phyloP scores from a whole-genome alignment of 2,329 filamentous ascomycete genomes.

The Epichloe uncinata region DNA sequence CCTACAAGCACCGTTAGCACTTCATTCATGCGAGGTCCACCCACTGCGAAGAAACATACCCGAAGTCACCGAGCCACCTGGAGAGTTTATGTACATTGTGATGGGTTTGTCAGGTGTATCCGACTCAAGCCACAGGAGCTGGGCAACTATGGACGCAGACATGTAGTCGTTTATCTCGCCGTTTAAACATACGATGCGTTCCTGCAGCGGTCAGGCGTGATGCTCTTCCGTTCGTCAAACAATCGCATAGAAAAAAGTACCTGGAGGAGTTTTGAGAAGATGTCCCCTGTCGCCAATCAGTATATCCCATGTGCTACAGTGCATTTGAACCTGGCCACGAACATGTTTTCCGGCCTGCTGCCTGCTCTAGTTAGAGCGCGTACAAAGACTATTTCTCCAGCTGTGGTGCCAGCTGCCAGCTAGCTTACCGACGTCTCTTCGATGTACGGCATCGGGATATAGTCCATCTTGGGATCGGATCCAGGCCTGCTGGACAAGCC shows the following conservation, averaged over 20 bases:
- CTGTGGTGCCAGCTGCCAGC: not conserved
- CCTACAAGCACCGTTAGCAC: conserved; percentile 22
- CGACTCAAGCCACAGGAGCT: conserved; percentile 94
- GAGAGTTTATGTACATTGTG: conserved; percentile 95
- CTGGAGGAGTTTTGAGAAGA: conserved; percentile 69
- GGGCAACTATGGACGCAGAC: conserved; percentile 88
- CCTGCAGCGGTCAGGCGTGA: conserved; percentile 31
- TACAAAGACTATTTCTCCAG: not conserved
- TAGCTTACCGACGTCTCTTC: conserved; percentile 27
- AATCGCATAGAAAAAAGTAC: conserved; percentile 24
- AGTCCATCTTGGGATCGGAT: conserved; percentile 18
- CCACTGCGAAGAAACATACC: conserved; percentile 24
- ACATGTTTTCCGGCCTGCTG: conserved; percentile 69
- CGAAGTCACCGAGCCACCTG: conserved; percentile 76
- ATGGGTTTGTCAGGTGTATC: conserved; percentile 92
- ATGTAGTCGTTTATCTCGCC: conserved; percentile 81
- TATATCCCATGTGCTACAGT: not conserved
- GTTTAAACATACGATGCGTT: conserved; percentile 90
- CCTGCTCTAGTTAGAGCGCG: conserved; percentile 33
- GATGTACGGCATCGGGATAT: conserved; percentile 47
- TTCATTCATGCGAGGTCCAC: not conserved
- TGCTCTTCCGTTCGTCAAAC: not conserved
- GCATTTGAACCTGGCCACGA: conserved; percentile 17
- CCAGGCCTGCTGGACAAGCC: conserved; percentile 25
- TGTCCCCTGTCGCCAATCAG: conserved; percentile 47